Percentiles rank a stretch among this genome's conserved stretches.
Conservation (phyloP, 768 basidiomycete genomes). For the Holtermanniella nyarrowii region DNA sequence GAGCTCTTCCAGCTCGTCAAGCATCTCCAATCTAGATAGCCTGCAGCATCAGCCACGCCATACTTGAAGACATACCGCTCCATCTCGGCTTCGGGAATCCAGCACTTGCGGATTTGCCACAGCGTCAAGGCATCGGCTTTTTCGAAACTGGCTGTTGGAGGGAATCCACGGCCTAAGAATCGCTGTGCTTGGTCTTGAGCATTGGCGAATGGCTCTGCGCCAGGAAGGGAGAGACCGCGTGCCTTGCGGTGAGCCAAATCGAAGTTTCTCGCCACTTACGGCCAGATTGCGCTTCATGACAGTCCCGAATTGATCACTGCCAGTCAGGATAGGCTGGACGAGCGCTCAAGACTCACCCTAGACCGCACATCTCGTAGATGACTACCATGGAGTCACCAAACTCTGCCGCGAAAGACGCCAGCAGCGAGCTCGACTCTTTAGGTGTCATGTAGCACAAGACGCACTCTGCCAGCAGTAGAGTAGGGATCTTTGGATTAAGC, state of each 20-base stretch:
- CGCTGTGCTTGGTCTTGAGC: constrained; percentile 52
- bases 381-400: constrained; percentile 44
- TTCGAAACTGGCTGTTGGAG: constrained; percentile 47
- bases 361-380: constrained; percentile 87
- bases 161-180: constrained; percentile 44
- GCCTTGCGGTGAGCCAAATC: too few species aligned
- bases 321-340: background rate
- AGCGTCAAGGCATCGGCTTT: constrained; percentile 54
- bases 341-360: constrained; percentile 43
- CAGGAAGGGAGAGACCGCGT: constrained; percentile 64
- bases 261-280: constrained; percentile 51
- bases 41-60: constrained; percentile 41
- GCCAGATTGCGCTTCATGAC: constrained; percentile 84
- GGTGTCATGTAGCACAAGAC: constrained; percentile 80
- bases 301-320: constrained; percentile 68
- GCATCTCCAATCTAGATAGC: constrained; percentile 66
- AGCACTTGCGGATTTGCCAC: constrained; percentile 53
- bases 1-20: constrained; percentile 92
- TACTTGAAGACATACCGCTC: constrained; percentile 40
- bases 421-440: constrained; percentile 49
- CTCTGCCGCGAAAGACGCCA: constrained; percentile 63
- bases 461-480: constrained; percentile 83
- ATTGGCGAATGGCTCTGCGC: constrained; percentile 55
- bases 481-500: constrained; percentile 59
- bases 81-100: constrained; percentile 30